Base-by-base conservation (phyloP, 495 filamentous ascomycete genomes). In the Podospora comata region DNA sequence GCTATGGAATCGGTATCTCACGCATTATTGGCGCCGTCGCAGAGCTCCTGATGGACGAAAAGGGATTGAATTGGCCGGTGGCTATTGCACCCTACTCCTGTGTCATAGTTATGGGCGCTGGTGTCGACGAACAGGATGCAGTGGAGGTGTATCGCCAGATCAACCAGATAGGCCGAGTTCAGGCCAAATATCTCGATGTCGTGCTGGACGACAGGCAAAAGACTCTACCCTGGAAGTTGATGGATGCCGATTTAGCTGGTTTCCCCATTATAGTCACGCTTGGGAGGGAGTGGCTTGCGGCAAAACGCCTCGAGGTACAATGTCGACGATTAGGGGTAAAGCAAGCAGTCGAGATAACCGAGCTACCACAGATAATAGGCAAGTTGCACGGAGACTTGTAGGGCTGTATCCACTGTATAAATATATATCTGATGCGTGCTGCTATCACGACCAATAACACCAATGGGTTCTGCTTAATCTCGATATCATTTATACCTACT, bases 1-100 rank as follows among this genome's bases (percentile, higher is more conserved):
- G 96, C 71, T 91, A 98, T 72, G 95, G 95, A 1, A 97, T 99
- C 67, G 95, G 95, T 0, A 85, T 99, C 26, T 97, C 94, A 1
- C 90, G 95, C 34, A 87, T 99, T 77, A 90, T 99, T 68, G 93
- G 89, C 4, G 92, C 95, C 5, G 86, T 94, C 2, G 92, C 95
- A 0, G 88, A 93, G 66, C 77, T 81, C 48, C 79, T 93, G n/a
- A 82, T 87, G 0, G 91, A 95, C 71, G 70, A 84, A 2, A 87
- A 84, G 62, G 95, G 95, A 0, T 82, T 99, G 16, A 93, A 92
- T 72, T 99, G 95, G 95, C 95, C 95, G 0, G 82, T 88, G 2
- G 88, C 82, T 16, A 92, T 97, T 65, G 92, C 96, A 4, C 95
- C 95, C 0, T 99, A 89, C 71, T 90, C 96, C 67, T 89, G 86